Conservation (phyloP, 306 rosid genomes). For the Ormosia emarginata region DNA sequence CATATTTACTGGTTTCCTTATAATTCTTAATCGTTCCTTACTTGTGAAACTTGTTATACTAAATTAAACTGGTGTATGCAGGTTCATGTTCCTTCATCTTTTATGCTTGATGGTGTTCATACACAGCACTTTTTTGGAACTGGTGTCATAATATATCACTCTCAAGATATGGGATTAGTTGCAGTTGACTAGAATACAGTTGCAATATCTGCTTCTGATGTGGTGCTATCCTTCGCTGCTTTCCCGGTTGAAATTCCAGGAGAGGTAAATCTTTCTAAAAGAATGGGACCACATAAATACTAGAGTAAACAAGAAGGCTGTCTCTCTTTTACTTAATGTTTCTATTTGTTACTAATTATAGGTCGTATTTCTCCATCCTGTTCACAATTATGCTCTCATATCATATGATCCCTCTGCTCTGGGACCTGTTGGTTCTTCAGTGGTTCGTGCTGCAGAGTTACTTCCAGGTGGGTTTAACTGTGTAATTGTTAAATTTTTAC, state of each 20-base stretch:
- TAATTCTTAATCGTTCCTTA: constrained; percentile 4
- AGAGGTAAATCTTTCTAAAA: constrained; percentile 59
- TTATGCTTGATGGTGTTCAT: constrained; percentile 98
- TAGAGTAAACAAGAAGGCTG: neutral
- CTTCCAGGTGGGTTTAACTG: constrained; percentile 67
- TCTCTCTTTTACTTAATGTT: neutral
- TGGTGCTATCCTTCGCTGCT: constrained; percentile 93
- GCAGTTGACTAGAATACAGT: constrained; percentile 93
- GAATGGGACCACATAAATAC: neutral
- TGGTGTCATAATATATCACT: constrained; percentile 85
- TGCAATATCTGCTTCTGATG: constrained; percentile 82
- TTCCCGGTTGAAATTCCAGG: constrained; percentile 94
- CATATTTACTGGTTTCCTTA: neutral
- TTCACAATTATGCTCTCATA: constrained; percentile 88
- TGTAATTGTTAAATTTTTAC: neutral
- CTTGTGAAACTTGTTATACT: neutral
- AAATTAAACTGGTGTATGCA: constrained; percentile 36
- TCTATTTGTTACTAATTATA: constrained; percentile 28
- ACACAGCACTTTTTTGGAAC: constrained; percentile 91
- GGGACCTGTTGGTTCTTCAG: constrained; percentile 80
- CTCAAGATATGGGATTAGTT: constrained; percentile 76
- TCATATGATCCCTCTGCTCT: constrained; percentile 92
- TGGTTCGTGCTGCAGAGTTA: constrained; percentile 81
- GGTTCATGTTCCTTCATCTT: constrained; percentile 95
- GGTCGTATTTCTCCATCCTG: constrained; percentile 98